These are phyloP conservation scores for California macrophylla DNA, from an alignment of 441 rosid species.

Conservation along the genomic window DNA sequence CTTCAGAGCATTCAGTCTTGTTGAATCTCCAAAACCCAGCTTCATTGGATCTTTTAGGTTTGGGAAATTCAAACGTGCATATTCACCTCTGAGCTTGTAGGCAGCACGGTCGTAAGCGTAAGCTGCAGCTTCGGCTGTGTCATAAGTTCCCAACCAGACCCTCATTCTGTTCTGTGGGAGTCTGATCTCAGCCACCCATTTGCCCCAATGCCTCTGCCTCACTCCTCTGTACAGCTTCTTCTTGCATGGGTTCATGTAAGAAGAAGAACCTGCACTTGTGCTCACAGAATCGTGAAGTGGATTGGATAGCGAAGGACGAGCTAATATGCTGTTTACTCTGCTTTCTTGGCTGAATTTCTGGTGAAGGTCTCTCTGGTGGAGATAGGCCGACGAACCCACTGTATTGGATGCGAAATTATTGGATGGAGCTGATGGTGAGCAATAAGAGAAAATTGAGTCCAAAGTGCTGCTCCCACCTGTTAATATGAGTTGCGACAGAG, in stretches of 20 bases:
- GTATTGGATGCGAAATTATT: slow-evolving; percentile 27
- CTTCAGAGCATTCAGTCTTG: slow-evolving; percentile 49
- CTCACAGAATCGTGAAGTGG: slow-evolving; percentile 23
- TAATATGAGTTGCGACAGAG: slow-evolving; percentile 61
- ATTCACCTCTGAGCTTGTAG: slow-evolving; percentile 83
- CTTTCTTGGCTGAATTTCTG: slow-evolving; percentile 41
- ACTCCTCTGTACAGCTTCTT: slow-evolving; percentile 86
- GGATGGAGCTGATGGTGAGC: slow-evolving; percentile 20
- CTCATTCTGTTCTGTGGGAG: slow-evolving; percentile 68
- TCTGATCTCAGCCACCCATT: slow-evolving; percentile 79
- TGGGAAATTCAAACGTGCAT: slow-evolving; percentile 79
- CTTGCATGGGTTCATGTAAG: slow-evolving; percentile 29
- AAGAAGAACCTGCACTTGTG: slow-evolving; percentile 3
- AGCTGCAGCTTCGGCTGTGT: slow-evolving; percentile 59
- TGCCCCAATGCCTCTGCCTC: slow-evolving; percentile 78
- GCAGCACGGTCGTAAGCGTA: slow-evolving; percentile 95
- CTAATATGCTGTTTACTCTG: slow-evolving; percentile 19
- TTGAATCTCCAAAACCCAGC: slow-evolving; percentile 44
- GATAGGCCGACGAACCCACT: slow-evolving; percentile 71
- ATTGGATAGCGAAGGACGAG: slow-evolving; percentile 14
- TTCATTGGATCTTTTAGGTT: slow-evolving; percentile 52
- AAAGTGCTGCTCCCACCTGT: slow-evolving; percentile 62
- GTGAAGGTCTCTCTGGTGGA: slow-evolving; percentile 66
- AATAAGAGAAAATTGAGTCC: slow-evolving; percentile 70
- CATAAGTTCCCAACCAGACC: slow-evolving; percentile 69